Conservation (phyloP, 345 rosid genomes). For the Euclidium syriacum region DNA sequence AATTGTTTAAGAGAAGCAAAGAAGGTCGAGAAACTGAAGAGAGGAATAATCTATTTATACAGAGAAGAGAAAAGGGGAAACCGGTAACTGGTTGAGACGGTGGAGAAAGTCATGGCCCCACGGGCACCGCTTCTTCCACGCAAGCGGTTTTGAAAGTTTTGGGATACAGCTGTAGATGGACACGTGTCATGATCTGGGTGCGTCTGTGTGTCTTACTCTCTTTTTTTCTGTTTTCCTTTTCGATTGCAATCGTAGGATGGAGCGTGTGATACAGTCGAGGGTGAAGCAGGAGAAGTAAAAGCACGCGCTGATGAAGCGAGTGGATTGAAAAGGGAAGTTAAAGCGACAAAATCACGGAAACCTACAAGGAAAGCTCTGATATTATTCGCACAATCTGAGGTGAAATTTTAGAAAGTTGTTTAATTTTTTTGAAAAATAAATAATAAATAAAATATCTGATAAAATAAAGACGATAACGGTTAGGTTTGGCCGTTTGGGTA, state of each 20-base stretch:
- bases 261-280: conserved; percentile 16
- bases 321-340: conserved; percentile 13
- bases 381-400: conserved; percentile 25
- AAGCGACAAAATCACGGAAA: conserved; percentile 32
- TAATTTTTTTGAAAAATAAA: not conserved
- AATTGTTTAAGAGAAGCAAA: too few relatives aligned
- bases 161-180: conserved; percentile 75
- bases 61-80: conserved; percentile 8
- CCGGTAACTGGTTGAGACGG: conserved; percentile 49
- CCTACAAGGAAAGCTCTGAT: conserved; percentile 31
- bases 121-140: conserved; percentile 58
- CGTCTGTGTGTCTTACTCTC: conserved; percentile 5
- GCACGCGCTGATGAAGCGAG: conserved; percentile 7
- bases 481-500: conserved; percentile 38
- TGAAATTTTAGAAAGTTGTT: conserved; percentile 2
- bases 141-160: conserved; percentile 52
- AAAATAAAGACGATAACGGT: conserved; percentile 52
- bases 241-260: not conserved
- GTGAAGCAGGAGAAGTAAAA: not conserved
- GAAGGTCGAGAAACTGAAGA: conserved; percentile 17
- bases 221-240: too few relatives aligned
- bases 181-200: conserved; percentile 55
- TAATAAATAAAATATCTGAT: conserved; percentile 21
- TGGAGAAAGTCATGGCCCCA: conserved; percentile 37
- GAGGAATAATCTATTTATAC: conserved; percentile 25